Conservation (phyloP, 169 alveolate species). For the Plasmodium gallinaceum region DNA sequence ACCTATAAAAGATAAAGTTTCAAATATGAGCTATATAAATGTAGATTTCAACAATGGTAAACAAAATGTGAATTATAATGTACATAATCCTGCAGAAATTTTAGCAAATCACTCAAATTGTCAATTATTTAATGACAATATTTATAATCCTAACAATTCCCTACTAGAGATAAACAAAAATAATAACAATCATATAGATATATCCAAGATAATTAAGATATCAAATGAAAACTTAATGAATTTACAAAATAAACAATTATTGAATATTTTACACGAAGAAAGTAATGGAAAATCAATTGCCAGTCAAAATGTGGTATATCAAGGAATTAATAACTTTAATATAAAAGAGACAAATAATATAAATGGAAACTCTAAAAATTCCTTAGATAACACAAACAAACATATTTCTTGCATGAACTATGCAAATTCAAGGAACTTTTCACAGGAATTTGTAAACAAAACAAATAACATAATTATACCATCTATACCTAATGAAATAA, state of each 20-base stretch:
- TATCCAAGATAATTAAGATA: constrained; percentile 21
- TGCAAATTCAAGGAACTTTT: neutral
- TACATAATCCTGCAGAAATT: neutral
- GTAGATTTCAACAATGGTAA: neutral
- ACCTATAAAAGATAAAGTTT: neutral
- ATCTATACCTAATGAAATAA: constrained; percentile 22
- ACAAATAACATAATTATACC: constrained; percentile 12
- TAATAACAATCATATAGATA: neutral
- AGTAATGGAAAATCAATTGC: neutral
- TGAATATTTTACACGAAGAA: constrained; percentile 46
- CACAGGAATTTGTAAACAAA: neutral
- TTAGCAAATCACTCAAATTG: too few species aligned
- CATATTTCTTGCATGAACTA: neutral
- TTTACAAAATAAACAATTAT: constrained; percentile 49
- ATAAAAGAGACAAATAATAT: constrained; percentile 2
- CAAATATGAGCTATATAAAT: neutral
- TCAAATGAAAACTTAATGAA: constrained; percentile 50
- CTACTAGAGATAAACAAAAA: constrained; percentile 1
- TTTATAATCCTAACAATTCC: constrained; percentile 11
- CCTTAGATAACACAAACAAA: constrained; percentile 4
- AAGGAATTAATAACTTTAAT: neutral
- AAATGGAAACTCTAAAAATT: constrained; percentile 20
- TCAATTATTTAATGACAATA: neutral
- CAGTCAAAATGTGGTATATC: neutral
- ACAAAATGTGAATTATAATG: constrained; percentile 9